Evolutionary conservation across 1,284 basidiomycete genomes (phyloP).

Genomic region (Blastosporella zonata): DNA sequence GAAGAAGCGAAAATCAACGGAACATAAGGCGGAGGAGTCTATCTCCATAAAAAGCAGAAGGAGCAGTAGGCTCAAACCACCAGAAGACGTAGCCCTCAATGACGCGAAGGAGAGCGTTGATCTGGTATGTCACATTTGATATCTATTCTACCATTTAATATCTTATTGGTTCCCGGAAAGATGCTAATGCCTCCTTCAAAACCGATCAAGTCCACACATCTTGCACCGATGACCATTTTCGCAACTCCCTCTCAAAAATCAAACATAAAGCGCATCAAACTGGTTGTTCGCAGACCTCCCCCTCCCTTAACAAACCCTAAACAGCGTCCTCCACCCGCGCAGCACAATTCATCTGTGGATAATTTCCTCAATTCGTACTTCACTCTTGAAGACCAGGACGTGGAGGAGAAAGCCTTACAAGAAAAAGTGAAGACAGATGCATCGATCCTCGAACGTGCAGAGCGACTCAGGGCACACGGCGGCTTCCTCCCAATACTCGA

Average conservation of each 20-base stretch:
- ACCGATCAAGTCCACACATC: neutral
- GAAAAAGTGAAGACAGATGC: constrained; percentile 49
- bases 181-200: neutral
- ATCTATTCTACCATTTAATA: neutral
- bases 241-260: constrained; percentile 24
- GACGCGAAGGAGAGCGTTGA: constrained; percentile 1
- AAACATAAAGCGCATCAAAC: constrained; percentile 58
- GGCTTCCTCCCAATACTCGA: constrained; percentile 35
- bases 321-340: constrained; percentile 58
- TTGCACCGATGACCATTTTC: constrained; percentile 2
- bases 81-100: neutral
- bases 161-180: neutral
- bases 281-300: constrained; percentile 65
- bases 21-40: constrained; percentile 11
- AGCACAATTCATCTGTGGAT: constrained; percentile 51
- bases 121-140: neutral
- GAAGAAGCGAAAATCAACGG: constrained; percentile 12
- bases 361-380: constrained; percentile 62
- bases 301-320: constrained; percentile 61
- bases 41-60: constrained; percentile 15
- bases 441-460: constrained; percentile 49
- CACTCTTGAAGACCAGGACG: constrained; percentile 46
- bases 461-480: constrained; percentile 38
- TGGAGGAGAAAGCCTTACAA: constrained; percentile 42
- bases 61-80: constrained; percentile 16